A percentile compares a stretch with the other conserved stretches of the same genome.
phyloP scores from a whole-genome alignment of 2,329 filamentous ascomycete genomes.

The Ophiostoma sp. region DNA sequence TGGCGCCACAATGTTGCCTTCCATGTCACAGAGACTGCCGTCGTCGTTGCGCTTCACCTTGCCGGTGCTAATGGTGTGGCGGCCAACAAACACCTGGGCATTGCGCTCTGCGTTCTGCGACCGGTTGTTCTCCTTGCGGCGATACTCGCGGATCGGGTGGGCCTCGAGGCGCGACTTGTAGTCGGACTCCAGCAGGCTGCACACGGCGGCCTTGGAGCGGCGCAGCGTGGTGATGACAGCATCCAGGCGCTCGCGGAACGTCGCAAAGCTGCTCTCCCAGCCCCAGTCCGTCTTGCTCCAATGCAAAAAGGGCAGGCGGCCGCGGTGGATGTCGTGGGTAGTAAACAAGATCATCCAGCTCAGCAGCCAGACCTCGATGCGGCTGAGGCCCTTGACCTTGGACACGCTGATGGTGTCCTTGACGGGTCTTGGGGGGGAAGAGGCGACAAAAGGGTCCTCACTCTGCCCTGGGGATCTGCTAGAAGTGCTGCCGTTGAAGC shows the following conservation, averaged over 20 bases:
- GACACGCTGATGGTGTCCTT: slow-evolving; percentile 26
- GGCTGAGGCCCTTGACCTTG: slow-evolving; percentile 26
- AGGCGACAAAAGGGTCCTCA: not conserved
- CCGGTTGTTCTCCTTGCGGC: slow-evolving; percentile 27
- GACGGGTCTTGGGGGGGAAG: not conserved
- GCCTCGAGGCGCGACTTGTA: slow-evolving; percentile 25
- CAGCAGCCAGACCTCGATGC: slow-evolving; percentile 27
- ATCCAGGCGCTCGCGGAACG: slow-evolving; percentile 24
- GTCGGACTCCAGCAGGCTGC: slow-evolving; percentile 26
- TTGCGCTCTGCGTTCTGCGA: slow-evolving; percentile 27
- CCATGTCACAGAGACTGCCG: slow-evolving; percentile 24
- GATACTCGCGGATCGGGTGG: slow-evolving; percentile 26
- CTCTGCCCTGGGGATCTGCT: too few relatives aligned
- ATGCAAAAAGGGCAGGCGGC: slow-evolving; percentile 22
- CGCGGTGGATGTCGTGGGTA: slow-evolving; percentile 23
- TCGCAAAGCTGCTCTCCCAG: slow-evolving; percentile 22
- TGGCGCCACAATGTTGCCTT: slow-evolving; percentile 25
- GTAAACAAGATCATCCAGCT: slow-evolving; percentile 25
- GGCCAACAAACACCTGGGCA: slow-evolving; percentile 26
- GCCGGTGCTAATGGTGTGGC: slow-evolving; percentile 24
- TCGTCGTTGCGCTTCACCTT: slow-evolving; percentile 21
- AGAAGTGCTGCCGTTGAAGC: not conserved
- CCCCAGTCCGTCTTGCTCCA: slow-evolving; percentile 28
- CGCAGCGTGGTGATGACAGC: slow-evolving; percentile 24
- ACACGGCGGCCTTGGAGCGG: slow-evolving; percentile 26